These are phyloP conservation scores for Sisymbrium altissimum DNA, from an alignment of 345 rosid genomes.

Conservation along the genomic window DNA sequence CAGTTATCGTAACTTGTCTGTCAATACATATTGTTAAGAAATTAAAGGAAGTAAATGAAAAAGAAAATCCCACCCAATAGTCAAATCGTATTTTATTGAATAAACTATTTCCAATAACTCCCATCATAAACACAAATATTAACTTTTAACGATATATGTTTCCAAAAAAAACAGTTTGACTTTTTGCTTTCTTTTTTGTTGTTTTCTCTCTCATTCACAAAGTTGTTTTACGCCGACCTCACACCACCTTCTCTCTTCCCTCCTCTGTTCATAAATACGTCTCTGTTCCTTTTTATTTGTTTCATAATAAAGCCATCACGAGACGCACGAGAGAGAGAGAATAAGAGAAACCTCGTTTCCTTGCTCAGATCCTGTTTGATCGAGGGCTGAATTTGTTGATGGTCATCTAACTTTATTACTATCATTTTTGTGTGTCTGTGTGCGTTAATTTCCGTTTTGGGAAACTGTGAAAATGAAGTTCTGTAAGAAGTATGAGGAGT, in stretches of 20 bases:
- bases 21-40: neutral
- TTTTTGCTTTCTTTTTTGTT: neutral
- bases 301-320: constrained; percentile 7
- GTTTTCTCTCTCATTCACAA: neutral
- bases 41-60: neutral
- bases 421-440: neutral
- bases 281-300: constrained; percentile 3
- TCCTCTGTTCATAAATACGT: constrained; percentile 11
- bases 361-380: neutral
- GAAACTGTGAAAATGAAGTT: constrained; percentile 59
- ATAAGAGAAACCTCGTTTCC: neutral
- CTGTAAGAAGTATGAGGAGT: constrained; percentile 82
- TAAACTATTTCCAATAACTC: neutral
- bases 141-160: neutral
- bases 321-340: constrained; percentile 19
- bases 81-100: neutral
- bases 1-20: neutral
- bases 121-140: neutral
- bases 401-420: constrained; percentile 29
- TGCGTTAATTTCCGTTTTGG: neutral
- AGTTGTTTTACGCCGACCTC: constrained; percentile 18
- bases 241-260: constrained; percentile 8
- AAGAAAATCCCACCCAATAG: neutral
- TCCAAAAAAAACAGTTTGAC: constrained; percentile 20
- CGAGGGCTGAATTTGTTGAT: constrained; percentile 20